Evolutionary conservation across 176 grass and related monocot genomes (phyloP), one percentile per base, ranked within the genome.

Genomic region (Eleusine coracana): DNA sequence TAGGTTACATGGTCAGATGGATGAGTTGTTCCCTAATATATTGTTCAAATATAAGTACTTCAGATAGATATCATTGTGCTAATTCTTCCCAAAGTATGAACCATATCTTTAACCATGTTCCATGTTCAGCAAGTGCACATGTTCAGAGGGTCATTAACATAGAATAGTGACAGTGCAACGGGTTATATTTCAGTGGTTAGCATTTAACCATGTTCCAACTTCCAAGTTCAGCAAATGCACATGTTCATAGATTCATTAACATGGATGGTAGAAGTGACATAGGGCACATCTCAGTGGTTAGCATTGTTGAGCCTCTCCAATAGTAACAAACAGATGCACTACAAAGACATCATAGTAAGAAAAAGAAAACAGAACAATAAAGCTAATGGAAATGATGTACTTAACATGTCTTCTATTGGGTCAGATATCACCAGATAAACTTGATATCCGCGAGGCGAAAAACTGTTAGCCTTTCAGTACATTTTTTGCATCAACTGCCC

Each of bases 401-500:
- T 85, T 31, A 75, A 67, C 17, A 78, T 79, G 74, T 82, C 45
- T 60, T 36, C 31, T 23, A 42, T 37, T 73, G 40, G 59, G 51
- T 74, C 79, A 83, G 79, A 79, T 82, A 69, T 7, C 18, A 40
- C 67, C 63, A 75, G 50, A 62, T 60, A 54, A 83, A 86, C 42
- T 70, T 60, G 68, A 79, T 59, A 83, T n/a, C 77, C 29, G 73
- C 61, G 20, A 74, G 68, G 60, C 60, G 59, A 56, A 78, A 68
- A 62, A 58, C 12, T 6, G 25, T 67, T 46, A 70, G 36, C 34
- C 27, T 38, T 12, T 48, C 59, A 77, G 66, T 58, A 36, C 31
- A 66, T 48, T 42, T 42, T 81, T 72, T 59, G 55, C 58, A 66
- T 77, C 64, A 48, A 85, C 79, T 48, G 58, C 55, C 7, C 49